A percentile compares a stretch with the other conserved stretches of the same genome.
Evolutionary conservation across 176 grass and related monocot species (phyloP).

Genomic region (Dendrocalamus sinicus): DNA sequence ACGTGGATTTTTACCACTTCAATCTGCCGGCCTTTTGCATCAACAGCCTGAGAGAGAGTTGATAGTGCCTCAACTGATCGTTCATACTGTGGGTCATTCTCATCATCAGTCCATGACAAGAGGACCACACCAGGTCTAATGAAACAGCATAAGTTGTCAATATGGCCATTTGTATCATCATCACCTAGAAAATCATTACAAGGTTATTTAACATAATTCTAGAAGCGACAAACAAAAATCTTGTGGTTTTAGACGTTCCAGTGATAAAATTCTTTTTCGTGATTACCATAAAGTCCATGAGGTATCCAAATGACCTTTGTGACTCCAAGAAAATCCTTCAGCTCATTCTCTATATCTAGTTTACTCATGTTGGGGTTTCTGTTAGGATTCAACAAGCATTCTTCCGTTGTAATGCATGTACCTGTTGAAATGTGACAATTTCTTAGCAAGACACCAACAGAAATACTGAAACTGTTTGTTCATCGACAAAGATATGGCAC

Average conservation of each 20-base stretch:
- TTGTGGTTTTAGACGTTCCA: not conserved
- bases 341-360: slow-evolving; percentile 82
- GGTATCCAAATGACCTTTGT: slow-evolving; percentile 92
- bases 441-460: not conserved
- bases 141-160: slow-evolving; percentile 92
- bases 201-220: not conserved
- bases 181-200: slow-evolving; percentile 59
- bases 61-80: slow-evolving; percentile 80
- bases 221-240: not conserved
- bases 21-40: slow-evolving; percentile 65
- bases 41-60: slow-evolving; percentile 50
- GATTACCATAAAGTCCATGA: slow-evolving; percentile 77
- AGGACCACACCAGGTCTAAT: slow-evolving; percentile 75
- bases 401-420: slow-evolving; percentile 96
- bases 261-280: not conserved
- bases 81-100: slow-evolving; percentile 72
- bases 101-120: slow-evolving; percentile 80
- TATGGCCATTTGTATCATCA: slow-evolving; percentile 88
- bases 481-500: not conserved
- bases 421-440: slow-evolving; percentile 54
- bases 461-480: not conserved
- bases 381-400: slow-evolving; percentile 85
- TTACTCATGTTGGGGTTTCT: slow-evolving; percentile 87
- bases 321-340: slow-evolving; percentile 83
- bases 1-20: slow-evolving; percentile 83